These are phyloP conservation scores for Grigorovia jiainica DNA, from an alignment of 805 yeast species.

Conservation along the genomic window DNA sequence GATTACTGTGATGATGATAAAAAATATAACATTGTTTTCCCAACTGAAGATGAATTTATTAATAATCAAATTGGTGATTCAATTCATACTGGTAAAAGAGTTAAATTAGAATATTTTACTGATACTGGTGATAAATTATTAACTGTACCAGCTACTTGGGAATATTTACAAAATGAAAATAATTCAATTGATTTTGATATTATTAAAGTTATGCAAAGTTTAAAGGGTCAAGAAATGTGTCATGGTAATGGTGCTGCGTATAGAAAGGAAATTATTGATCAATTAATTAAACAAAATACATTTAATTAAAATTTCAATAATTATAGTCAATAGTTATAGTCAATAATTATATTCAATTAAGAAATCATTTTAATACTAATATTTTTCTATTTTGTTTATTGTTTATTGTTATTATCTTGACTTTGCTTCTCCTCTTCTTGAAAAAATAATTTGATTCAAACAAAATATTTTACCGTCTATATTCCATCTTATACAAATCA, in stretches of 20 bases:
- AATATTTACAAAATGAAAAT: constrained; percentile 47
- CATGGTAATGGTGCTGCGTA: constrained; percentile 58
- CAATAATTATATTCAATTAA: no score
- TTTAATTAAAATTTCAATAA: background rate
- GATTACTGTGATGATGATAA: background rate
- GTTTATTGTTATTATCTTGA: background rate
- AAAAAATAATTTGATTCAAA: no score
- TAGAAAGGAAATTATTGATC: constrained; percentile 16
- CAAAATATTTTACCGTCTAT: no score
- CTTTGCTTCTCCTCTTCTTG: no score
- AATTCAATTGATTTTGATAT: constrained; percentile 38
- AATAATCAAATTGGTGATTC: constrained; percentile 11
- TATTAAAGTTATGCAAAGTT: constrained; percentile 43
- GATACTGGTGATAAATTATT: constrained; percentile 39
- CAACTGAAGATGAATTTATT: constrained; percentile 21
- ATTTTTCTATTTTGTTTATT: background rate
- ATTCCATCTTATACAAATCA: no score
- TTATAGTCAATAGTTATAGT: no score
- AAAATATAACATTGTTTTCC: constrained; percentile 20
- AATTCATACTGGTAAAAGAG: constrained; percentile 1
- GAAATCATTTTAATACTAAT: no score
- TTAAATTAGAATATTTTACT: constrained; percentile 6
- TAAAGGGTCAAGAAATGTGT: constrained; percentile 61
- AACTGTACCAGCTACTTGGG: constrained; percentile 79
- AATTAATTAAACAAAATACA: constrained; percentile 3